Evolutionary conservation across 805 yeast genomes (phyloP), one percentile per base, ranked within the genome.

Genomic region (Geotrichum ghanense): DNA sequence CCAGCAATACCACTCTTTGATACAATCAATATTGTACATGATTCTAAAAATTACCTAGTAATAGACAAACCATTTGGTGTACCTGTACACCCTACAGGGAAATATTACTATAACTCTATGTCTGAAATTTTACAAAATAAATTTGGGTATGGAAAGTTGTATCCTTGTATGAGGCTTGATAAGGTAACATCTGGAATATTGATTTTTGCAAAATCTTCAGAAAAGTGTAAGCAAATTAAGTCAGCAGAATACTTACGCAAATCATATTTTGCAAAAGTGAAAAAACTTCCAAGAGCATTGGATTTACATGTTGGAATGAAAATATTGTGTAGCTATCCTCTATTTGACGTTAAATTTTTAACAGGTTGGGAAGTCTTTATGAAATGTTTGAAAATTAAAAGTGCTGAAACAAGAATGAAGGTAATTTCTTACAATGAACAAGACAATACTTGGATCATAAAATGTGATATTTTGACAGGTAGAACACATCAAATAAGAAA

Each of bases 71-170:
- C 98, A 0, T 75, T 92, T 3, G 97, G 98, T 0, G 73, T 92
- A 2, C 97, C 98, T 0, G 95, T 86, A 0, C 98, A 92, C 61
- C 97, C 98, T 2, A 83, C 96, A 0, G 98, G 97, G 2, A 54
- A 69, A 47, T 90, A 79, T 64, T 67, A 90, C 48, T 85, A 74
- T 62, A 90, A 90, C 60, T 76, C 95, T 1, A 71, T 87, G 20
- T 83, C 92, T 3, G 83, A 82, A 59, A 78, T 87, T 7, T 61
- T 88, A 54, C 79, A 81, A 58, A 74, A 74, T 37, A 88, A 87
- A 55, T 55, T 67, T 47, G 81, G 80, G 1, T 63, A 70, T 35
- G 63, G 66, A 1, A n/a, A 12, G 12, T 85, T 81, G 0, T 90
- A 84, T 59, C 78, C 87, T 1, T 83, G 94, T 56, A 86, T 87